Evolutionary conservation across 257 asterid species (phyloP), one percentile per base, ranked within the genome.

Genomic region (Orobanche coerulescens): DNA sequence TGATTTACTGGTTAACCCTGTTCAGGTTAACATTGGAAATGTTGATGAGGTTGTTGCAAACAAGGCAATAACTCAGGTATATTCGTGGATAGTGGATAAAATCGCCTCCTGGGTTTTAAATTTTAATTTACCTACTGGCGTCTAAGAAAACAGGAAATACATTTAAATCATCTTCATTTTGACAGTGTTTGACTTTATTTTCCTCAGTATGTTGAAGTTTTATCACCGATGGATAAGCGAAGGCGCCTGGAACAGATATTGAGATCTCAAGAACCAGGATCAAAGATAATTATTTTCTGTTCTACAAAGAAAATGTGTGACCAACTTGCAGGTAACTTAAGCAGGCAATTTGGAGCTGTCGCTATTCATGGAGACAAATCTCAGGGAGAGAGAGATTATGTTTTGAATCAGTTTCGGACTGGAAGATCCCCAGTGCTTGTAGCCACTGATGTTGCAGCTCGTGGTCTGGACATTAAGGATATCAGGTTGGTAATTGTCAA

Each of bases 361-460:
- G 97, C 96, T 53, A 89, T 93, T 73, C 99, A 93, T 63, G 99
- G 99, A 24, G 99, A 93, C 79, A 89, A 93, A 77, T 84, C 90
- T 67, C 97, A 93, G 81, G 80, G 88, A 6, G 97, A 93, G 78
- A 86, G 99, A 78, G 99, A 93, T 75, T 70, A 80, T 63, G 94
- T 87, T 67, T 75, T 93, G 82, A 87, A 56, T 76, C 95, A 93
- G 83, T 93, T 93, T 43, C 94, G 94, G 44, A 63, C 67, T 16
- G 99, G 97, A 65, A 85, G 83, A 74, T 79, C 92, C 55, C 97
- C 96, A 1, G 74, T 93, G 48, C 97, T 93, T 62, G 99, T 93
- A 18, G 99, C 99, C 57, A 93, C 97, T 56, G 99, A 93, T 83
- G 99, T 93, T 30, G 97, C 99, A 59, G 97, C 99, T 48, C 96